phyloP scores from a whole-genome alignment of 176 grass and related monocot genomes.

The Zoysia pacifica region DNA sequence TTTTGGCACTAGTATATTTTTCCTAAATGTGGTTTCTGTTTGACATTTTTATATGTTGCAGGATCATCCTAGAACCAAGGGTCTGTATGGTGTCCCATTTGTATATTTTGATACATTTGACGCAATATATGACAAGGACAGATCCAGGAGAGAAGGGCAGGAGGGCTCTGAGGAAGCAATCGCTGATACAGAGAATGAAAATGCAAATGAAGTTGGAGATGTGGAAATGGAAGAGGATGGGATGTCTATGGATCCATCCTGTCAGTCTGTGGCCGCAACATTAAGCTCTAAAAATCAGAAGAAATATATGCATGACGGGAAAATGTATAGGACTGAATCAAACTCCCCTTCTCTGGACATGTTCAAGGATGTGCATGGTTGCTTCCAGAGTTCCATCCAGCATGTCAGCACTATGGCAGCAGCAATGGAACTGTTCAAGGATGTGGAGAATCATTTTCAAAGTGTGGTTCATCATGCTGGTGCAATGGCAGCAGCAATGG shows the following conservation, averaged over 20 bases:
- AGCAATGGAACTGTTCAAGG: conserved; percentile 51
- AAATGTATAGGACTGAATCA: conserved; percentile 33
- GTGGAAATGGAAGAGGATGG: conserved; percentile 33
- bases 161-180: conserved; percentile 41
- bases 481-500: conserved; percentile 43
- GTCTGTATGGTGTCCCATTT: conserved; percentile 41
- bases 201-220: conserved; percentile 37
- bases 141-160: conserved; percentile 12
- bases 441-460: conserved; percentile 39
- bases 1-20: not conserved
- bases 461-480: conserved; percentile 37
- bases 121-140: conserved; percentile 48
- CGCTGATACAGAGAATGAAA: conserved; percentile 39
- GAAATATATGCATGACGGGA: conserved; percentile 11
- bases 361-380: conserved; percentile 34
- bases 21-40: not conserved
- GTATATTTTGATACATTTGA: conserved; percentile 49
- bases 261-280: conserved; percentile 9
- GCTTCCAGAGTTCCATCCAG: conserved; percentile 30
- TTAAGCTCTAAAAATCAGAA: conserved; percentile 31
- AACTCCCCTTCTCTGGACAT: not conserved
- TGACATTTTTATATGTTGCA: conserved; percentile 34
- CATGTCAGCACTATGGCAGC: conserved; percentile 28
- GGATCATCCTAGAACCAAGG: conserved; percentile 55
- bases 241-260: conserved; percentile 12